Base-by-base conservation (phyloP, 2,329 filamentous ascomycete genomes). In the Pestalotiopsis sp. region DNA sequence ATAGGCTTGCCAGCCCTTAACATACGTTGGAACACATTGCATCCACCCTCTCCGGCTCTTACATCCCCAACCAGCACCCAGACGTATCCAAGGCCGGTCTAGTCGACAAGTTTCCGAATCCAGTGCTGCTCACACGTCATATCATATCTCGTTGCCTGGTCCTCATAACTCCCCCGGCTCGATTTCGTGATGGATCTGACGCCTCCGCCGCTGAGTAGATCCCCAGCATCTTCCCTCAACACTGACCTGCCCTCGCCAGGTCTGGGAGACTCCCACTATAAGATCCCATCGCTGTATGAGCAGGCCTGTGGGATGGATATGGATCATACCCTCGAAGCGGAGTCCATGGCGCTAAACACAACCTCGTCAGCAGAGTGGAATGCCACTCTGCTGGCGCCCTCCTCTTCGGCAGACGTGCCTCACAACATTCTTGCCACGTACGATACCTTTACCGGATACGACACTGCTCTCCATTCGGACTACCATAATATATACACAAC, bases 381-480 rank as follows among this genome's bases (percentile, higher is more conserved):
- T 70, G 80, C 79, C 44, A 72, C 78, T 40, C 72, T 80, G 56
- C 77, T 84, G 68, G 81, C 83, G 30, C 75, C 81, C 30, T 73
- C 78, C 22, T 77, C 81, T 52, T 79, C 81, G 3, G 75, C 82
- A 59, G 77, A 78, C 66, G 79, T 82, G 69, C 80, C 84, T 65
- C 44, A 52, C 10, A 83, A 80, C 71, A 79, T 85, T 38, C 75
- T 86, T 67, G 79, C 84, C 40, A 75, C 86, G 59, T 88, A 87
- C 73, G 83, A 85, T 71, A 75, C 81, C 38, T 88, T 86, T 73
- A 78, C 80, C 69, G 78, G 79, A 67, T 87, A 86, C 72, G 81
- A 83, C 44, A 72, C 79, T 30, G 74, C 77, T 65, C 74, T 84
- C 69, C 74, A 80, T 22, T 70, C 83, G 3, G 87, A 86, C 71